Evolutionary conservation across 306 rosid genomes (phyloP).

Genomic region (Carpinus fangiana): DNA sequence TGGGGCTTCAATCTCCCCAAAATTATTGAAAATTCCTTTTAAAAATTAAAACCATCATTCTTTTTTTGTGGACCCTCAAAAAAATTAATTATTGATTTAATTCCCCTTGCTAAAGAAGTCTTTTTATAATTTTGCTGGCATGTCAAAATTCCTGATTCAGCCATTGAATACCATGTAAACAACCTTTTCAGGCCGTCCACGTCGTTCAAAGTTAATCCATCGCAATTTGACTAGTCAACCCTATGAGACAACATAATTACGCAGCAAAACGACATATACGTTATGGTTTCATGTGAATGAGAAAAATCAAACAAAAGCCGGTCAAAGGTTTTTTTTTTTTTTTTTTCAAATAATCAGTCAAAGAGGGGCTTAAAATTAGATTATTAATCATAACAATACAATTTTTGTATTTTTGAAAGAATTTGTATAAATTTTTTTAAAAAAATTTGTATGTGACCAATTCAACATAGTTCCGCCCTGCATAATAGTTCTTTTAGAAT

Average conservation of each 20-base stretch:
- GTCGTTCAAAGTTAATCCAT: constrained; percentile 7
- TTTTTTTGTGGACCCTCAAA: too few species aligned
- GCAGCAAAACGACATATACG: constrained; percentile 12
- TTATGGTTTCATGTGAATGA: constrained; percentile 12
- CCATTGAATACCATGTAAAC: too few species aligned
- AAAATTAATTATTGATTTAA: too few species aligned
- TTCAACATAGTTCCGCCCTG: too few species aligned
- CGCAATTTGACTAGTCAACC: constrained; percentile 32
- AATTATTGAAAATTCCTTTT: too few species aligned
- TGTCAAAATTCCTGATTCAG: too few species aligned
- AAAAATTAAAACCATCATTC: too few species aligned
- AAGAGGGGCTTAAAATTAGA: background rate
- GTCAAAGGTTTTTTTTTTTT: background rate
- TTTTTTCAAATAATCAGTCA: background rate
- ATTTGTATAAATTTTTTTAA: too few species aligned
- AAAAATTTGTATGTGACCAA: too few species aligned
- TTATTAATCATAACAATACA: constrained; percentile 19
- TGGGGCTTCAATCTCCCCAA: too few species aligned
- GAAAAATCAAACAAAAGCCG: background rate
- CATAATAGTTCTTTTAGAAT: background rate
- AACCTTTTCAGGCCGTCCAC: constrained; percentile 29
- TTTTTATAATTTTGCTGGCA: too few species aligned
- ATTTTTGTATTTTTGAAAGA: background rate
- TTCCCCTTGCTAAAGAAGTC: too few species aligned
- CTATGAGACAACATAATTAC: constrained; percentile 2